Base-by-base conservation (phyloP, 1,284 basidiomycete genomes). In the Rhizoctonia solani region DNA sequence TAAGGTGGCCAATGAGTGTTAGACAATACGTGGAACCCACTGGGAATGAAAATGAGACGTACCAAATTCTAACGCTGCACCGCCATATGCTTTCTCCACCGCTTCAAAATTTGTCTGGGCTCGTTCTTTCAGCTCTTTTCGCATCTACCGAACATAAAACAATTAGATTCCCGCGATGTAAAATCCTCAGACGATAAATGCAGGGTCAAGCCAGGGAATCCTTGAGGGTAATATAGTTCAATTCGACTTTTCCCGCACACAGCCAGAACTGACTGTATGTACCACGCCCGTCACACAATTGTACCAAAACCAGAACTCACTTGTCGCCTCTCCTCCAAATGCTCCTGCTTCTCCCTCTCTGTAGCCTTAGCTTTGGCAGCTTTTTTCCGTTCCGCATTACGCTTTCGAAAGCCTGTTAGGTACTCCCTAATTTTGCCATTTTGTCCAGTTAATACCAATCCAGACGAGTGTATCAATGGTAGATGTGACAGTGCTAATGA, bases 391-490 rank as follows among this genome's bases (percentile, higher is more conserved):
- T 84, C 84, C 55, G 91, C 74, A 75, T 94, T 94, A 71, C 92
- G 86, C 77, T 93, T 93, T 75, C 88, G 88, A 76, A 94, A 94
- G 16, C 92, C 92, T 9, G 91, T 93, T 74, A 94, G 76, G 76
- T 87, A 94, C 58, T 92, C 87, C 73, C 91, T 93, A 52, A 54
- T 59, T 58, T 69, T 69, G 67, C 68, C 42, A 53, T 52, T 52
- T 16, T 29, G 44, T 34, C 49, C 55, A 56, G 68, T 49, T 50
- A 5, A 4, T n/a, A 11, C n/a, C 49, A 39, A 47, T 44, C 19
- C 46, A 49, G 49, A 58, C 53, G 49, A 66, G 68, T 70, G 44
- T 63, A 66, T 63, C 59, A 46, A 25, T 19, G 9, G 5, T 8
- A 46, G 2, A 29, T n/a, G 39, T n/a, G n/a, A n/a, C n/a, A n/a